Evolutionary conservation across 129 eudicot genomes (phyloP).

Genomic region (Escallonia herrerae): DNA sequence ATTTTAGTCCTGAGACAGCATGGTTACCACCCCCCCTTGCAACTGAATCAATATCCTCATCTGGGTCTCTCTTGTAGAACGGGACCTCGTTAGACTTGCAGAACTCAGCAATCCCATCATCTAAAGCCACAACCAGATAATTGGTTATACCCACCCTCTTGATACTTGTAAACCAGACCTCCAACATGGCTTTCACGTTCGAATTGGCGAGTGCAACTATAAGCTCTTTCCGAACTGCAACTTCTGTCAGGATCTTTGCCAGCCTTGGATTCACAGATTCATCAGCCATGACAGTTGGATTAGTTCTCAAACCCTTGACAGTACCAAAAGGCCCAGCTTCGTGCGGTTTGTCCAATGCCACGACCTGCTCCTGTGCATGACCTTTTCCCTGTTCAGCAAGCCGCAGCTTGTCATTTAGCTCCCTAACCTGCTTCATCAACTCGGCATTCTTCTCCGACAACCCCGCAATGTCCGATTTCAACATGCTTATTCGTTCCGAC

Average conservation of each 20-base stretch:
- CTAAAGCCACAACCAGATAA: conserved; percentile 14
- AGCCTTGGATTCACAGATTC: conserved; percentile 21
- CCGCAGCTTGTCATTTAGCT: conserved; percentile 9
- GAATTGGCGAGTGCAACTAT: conserved; percentile 17
- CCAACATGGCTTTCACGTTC: conserved; percentile 14
- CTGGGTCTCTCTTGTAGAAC: conserved; percentile 13
- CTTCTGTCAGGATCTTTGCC: conserved; percentile 15
- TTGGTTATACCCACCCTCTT: conserved; percentile 12
- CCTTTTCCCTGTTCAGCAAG: conserved; percentile 10
- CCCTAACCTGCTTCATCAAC: conserved; percentile 15
- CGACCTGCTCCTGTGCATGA: conserved; percentile 9
- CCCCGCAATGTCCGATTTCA: not conserved
- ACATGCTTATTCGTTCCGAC: not conserved
- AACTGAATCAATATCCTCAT: conserved; percentile 11
- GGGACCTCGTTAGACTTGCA: conserved; percentile 19
- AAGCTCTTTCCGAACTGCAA: conserved; percentile 10
- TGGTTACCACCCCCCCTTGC: conserved; percentile 7
- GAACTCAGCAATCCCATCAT: conserved; percentile 3
- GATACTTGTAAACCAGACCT: conserved; percentile 8
- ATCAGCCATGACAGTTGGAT: conserved; percentile 11
- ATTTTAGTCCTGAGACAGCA: conserved; percentile 21
- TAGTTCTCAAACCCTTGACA: conserved; percentile 13
- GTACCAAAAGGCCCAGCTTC: conserved; percentile 20
- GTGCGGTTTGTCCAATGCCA: conserved; percentile 5
- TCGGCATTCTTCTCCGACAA: conserved; percentile 8